Base-by-base conservation (phyloP, 768 basidiomycete species). In the Calocybe cyanea region DNA sequence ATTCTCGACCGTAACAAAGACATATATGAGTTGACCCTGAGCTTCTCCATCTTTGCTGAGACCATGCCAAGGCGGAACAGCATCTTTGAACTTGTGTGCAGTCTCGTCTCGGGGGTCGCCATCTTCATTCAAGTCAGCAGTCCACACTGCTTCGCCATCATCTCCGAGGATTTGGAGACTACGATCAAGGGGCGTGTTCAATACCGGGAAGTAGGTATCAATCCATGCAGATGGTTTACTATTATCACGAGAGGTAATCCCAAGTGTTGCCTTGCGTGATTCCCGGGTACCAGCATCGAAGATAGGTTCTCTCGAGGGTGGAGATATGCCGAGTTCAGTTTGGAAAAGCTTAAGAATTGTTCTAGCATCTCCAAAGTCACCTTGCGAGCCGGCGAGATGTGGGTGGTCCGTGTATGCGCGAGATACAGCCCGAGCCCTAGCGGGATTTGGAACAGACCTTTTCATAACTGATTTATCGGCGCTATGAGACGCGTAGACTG, bases 61-160 rank as follows among this genome's bases (percentile, higher is more conserved):
- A 3, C 91, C 93, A 63, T 94, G 92, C 80, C 87, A 98, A n/a
- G 86, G 66, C 0, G 87, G 82, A 11, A 93, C 76, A 17, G 78
- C 70, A 46, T 85, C 71, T 42, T 72, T 75, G 54, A 86, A 83
- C 49, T 79, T 74, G 45, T 76, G 71, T 4, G 88, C 87, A 45
- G 85, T 83, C 18, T 78, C 72, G 57, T 97, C 94, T 3, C 76
- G 69, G 2, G 78, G 75, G 54, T 81, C 76, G 3, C 77, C 80
- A 49, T 92, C 85, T 54, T 85, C 87, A 20, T 78, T 71, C 1
- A 96, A 68, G 52, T 86, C 77, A 15, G 92, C 91, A 33, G 67
- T 70, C 86, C 89, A 88, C 4, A 73, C 60, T 11, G 71, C 58
- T 15, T 63, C 57, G 2, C 81, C 82, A 32, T 78, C 69, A 11